These are phyloP conservation scores for Drechslerella dactyloides DNA, from an alignment of 2,329 filamentous ascomycete genomes.

Conservation along the genomic window DNA sequence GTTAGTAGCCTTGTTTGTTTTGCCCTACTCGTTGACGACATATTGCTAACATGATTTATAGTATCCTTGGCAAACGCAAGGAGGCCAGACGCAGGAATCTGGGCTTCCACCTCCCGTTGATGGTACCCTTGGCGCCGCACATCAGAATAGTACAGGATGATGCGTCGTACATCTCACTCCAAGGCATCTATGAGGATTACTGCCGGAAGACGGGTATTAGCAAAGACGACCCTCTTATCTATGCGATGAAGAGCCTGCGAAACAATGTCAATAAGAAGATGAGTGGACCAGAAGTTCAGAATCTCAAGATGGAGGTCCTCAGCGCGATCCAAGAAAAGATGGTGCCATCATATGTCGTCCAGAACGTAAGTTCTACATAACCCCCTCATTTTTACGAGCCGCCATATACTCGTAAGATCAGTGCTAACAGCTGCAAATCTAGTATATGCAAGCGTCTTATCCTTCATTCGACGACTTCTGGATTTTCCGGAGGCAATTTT, in stretches of 20 bases:
- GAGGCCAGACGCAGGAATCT: conserved; percentile 91
- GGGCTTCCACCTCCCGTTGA: conserved; percentile 93
- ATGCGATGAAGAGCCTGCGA: conserved; percentile 83
- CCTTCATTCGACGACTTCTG: conserved; percentile 93
- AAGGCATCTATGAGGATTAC: conserved; percentile 95
- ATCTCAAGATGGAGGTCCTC: conserved; percentile 78
- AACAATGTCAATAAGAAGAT: conserved; percentile 49
- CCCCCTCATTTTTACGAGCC: background rate
- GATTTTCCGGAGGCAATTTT: conserved; percentile 96
- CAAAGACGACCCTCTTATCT: conserved; percentile 94
- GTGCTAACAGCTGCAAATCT: conserved; percentile 38
- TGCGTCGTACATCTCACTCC: conserved; percentile 88
- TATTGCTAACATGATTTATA: conserved; percentile 21
- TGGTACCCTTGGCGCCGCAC: conserved; percentile 92
- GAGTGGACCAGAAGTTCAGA: conserved; percentile 53
- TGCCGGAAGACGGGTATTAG: conserved; percentile 83
- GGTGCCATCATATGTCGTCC: conserved; percentile 79
- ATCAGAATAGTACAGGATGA: conserved; percentile 97
- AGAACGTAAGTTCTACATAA: conserved; percentile 62
- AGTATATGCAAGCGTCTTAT: conserved; percentile 62
- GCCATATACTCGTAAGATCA: background rate
- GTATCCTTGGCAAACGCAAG: conserved; percentile 81
- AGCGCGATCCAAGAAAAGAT: conserved; percentile 91
- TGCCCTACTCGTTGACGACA: background rate
- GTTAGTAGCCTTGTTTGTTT: conserved; percentile 56